Conservation (phyloP, 2,329 filamentous ascomycete species). For the Trichoderma guizhouense region DNA sequence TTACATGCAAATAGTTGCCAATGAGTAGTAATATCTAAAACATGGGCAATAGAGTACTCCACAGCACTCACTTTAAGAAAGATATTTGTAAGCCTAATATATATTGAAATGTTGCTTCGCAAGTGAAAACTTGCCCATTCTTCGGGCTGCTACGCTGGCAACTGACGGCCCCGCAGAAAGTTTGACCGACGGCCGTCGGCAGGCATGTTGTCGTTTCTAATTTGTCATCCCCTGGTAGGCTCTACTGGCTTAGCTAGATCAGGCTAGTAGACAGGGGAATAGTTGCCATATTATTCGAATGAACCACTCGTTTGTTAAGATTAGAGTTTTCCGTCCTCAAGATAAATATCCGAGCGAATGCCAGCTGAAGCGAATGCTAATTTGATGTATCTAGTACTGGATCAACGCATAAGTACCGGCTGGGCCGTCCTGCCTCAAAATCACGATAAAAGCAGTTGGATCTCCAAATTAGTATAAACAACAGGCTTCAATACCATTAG, state of each 20-base stretch:
- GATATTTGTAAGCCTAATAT: background rate
- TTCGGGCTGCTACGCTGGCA: background rate
- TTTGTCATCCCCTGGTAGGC: background rate
- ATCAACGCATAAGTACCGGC: background rate
- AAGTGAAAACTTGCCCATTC: background rate
- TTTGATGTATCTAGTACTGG: background rate
- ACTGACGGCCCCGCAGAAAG: background rate
- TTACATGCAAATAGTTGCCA: background rate
- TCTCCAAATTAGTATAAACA: background rate
- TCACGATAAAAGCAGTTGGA: background rate
- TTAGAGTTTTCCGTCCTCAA: background rate
- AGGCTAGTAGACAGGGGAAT: background rate
- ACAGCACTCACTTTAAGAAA: background rate
- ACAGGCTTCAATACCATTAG: background rate
- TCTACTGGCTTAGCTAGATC: background rate
- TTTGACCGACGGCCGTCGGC: background rate
- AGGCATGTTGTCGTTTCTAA: background rate
- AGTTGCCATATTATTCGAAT: background rate
- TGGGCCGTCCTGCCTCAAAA: background rate
- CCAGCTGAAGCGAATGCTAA: background rate
- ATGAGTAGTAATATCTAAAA: background rate
- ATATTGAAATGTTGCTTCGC: background rate
- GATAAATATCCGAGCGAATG: background rate
- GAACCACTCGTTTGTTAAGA: background rate
- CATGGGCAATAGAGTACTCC: background rate